These are phyloP conservation scores for Glycine latifolia DNA, from an alignment of 306 rosid genomes.

Conservation along the genomic window DNA sequence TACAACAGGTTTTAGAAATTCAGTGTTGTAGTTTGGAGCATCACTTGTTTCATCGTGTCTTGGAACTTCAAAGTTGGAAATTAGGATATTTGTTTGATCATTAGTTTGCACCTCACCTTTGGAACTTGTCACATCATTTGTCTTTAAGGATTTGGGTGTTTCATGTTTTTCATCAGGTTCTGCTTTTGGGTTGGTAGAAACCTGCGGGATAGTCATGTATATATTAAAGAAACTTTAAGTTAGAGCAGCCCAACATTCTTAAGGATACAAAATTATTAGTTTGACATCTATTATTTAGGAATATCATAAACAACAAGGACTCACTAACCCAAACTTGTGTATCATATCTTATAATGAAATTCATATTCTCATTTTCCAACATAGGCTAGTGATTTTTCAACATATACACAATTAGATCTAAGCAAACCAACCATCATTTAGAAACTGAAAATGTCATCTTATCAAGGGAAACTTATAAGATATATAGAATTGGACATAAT, in stretches of 20 bases:
- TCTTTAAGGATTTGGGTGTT: conserved; percentile 41
- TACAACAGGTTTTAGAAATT: conserved; percentile 45
- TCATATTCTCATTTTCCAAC: conserved; percentile 17
- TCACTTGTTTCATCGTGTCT: conserved; percentile 46
- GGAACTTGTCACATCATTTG: conserved; percentile 47
- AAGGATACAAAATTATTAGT: background rate
- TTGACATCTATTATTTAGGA: conserved; percentile 23
- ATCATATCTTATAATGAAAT: conserved; percentile 11
- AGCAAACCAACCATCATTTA: conserved; percentile 28
- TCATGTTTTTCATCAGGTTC: conserved; percentile 48
- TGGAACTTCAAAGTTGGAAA: conserved; percentile 50
- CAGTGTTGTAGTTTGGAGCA: conserved; percentile 50
- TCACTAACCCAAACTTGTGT: conserved; percentile 11
- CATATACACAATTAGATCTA: conserved; percentile 13
- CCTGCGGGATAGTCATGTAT: conserved; percentile 57
- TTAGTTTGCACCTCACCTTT: conserved; percentile 40
- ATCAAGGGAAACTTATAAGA: conserved; percentile 14
- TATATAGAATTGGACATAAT: background rate
- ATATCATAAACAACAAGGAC: conserved; percentile 26
- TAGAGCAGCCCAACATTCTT: conserved; percentile 19
- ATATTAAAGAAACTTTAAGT: conserved; percentile 17
- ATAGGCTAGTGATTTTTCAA: conserved; percentile 24
- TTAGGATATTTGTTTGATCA: conserved; percentile 44
- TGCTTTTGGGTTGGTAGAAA: conserved; percentile 54
- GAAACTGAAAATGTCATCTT: conserved; percentile 35